Evolutionary conservation across 2,329 filamentous ascomycete species (phyloP).

Genomic region (Pyricularia sp.): DNA sequence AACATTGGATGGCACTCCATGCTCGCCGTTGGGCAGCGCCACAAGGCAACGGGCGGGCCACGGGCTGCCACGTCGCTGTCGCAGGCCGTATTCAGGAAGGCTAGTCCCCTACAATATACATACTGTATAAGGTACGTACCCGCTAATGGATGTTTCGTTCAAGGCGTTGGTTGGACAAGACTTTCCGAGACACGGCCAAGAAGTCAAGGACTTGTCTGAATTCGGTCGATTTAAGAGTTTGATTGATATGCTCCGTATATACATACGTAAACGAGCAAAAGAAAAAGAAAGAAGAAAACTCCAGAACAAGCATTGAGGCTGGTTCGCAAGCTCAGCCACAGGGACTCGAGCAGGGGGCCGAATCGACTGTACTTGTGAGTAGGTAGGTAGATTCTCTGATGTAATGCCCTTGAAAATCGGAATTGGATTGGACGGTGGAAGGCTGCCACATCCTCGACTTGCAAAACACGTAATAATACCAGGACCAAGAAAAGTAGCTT

Average conservation of each 20-base stretch:
- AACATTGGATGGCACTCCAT: neutral
- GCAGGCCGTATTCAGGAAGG: neutral
- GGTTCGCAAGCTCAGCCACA: neutral
- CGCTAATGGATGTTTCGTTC: neutral
- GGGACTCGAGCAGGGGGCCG: neutral
- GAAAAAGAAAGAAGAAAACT: neutral
- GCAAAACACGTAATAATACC: neutral
- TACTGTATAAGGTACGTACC: neutral
- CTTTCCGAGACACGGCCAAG: neutral
- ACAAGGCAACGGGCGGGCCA: neutral
- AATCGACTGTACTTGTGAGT: too few relatives aligned
- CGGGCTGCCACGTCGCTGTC: neutral
- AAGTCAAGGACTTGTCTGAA: neutral
- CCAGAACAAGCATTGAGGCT: neutral
- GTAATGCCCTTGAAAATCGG: neutral
- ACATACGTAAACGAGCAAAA: too few relatives aligned
- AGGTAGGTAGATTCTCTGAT: neutral
- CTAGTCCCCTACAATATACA: neutral
- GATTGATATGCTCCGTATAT: neutral
- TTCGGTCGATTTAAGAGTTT: neutral
- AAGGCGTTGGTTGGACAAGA: neutral
- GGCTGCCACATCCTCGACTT: neutral
- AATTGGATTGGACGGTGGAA: neutral
- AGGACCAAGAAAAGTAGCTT: neutral
- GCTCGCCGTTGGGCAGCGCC: neutral